Base-by-base conservation (phyloP, 83 land plant species). In the Larix sibirica region DNA sequence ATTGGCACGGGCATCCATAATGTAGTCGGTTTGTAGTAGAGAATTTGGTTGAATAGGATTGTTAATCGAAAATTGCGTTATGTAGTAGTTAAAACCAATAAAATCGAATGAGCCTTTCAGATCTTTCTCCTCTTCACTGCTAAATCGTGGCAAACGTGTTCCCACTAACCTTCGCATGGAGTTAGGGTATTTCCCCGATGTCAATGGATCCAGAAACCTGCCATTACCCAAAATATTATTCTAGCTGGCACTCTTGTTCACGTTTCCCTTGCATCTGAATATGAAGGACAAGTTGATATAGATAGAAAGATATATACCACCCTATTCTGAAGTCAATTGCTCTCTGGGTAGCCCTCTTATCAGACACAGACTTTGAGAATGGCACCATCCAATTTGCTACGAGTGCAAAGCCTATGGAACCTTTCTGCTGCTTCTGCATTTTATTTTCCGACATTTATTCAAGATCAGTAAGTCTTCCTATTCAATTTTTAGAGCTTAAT, bases 121-220 rank as follows among this genome's bases (percentile, higher is more conserved):
- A 1, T 47, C 26, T 28, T 66, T 28, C 18, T 2, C 65, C 47
- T 86, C 90, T 38, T 81, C 58, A 3, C n/a, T 20, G 16, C 85
- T 38, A 47, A 90, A 87, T 28, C 56, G 80, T 71, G 90, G 92
- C 62, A 90, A 31, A 21, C 82, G 47, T 9, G 42, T 56, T 5
- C 86, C 86, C 38, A 60, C 83, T 40, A 67, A 47, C 38, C 78
- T 70, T 4, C 82, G 68, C 90, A 90, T 87, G 66, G 85, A 83
- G 0, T 59, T 14, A 13, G 92, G 92, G 31, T 87, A 90, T 60
- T 90, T 87, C 12, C 91, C 91, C 31, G n/a, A 82, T 26, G 87
- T 77, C 10, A 90, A 13, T 4, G 91, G 91, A 85, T 90, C 91
- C 47, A 87, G 63, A 26, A 81, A 67, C 96, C 96, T 94, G 42